phyloP scores from a whole-genome alignment of 1,139 yeast genomes.

The Diutina scorzettiae region DNA sequence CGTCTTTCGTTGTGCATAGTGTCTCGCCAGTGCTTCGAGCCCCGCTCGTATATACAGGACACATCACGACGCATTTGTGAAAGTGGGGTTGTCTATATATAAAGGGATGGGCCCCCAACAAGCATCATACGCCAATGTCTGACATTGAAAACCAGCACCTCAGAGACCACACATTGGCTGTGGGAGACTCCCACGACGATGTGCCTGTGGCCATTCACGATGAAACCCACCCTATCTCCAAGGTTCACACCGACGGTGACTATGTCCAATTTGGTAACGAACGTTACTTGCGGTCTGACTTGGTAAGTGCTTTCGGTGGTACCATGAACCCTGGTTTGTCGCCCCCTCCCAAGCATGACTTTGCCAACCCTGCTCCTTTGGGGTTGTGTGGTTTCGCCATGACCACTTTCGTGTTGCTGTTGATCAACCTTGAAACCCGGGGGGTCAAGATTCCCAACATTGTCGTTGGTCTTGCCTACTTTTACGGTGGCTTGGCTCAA shows the following conservation, averaged over 20 bases:
- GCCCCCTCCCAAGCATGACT: conserved; percentile 55
- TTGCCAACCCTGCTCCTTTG: conserved; percentile 83
- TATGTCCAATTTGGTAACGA: conserved; percentile 65
- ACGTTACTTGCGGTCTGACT: conserved; percentile 49
- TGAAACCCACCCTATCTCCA: conserved; percentile 10
- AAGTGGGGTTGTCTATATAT: no score
- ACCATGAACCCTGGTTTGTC: conserved; percentile 51
- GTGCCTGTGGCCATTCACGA: conserved; percentile 2
- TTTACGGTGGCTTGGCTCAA: conserved; percentile 81
- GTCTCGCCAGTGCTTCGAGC: no score
- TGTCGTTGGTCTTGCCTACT: conserved; percentile 55
- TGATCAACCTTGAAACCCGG: conserved; percentile 26
- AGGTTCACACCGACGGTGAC: conserved; percentile 31
- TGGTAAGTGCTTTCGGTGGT: conserved; percentile 67
- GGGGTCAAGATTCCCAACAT: conserved; percentile 12
- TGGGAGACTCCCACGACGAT: neutral
- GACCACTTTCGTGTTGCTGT: conserved; percentile 70
- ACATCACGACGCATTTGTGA: no score
- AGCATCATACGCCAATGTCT: no score
- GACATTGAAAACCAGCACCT: conserved; percentile 6
- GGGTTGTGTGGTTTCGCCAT: conserved; percentile 79
- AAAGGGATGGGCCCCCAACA: no score
- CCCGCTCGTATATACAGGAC: no score
- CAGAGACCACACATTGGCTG: conserved; percentile 6
- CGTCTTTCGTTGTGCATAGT: no score